Evolutionary conservation across 441 rosid species (phyloP), one percentile per base, ranked within the genome.

Genomic region (Eutrema salsugineum): DNA sequence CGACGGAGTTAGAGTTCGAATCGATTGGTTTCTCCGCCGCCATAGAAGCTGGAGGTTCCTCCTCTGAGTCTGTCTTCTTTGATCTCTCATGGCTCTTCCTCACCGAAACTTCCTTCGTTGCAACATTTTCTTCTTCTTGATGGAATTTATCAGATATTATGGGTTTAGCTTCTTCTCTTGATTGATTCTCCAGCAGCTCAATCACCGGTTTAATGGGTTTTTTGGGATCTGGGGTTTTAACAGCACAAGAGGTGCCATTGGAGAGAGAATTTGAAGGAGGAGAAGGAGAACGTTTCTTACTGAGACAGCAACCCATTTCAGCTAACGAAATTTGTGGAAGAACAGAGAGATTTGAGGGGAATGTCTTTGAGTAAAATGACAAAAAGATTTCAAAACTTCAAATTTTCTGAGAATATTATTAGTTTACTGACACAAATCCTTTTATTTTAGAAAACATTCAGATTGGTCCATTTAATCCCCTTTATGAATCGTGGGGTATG

Each of bases 271-370:
- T 48, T 22, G 57, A 20, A 42, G 78, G 47, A 54, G 75, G 51
- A 16, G 81, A 39, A 10, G 76, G 40, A 50, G 76, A 77, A 6
- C 75, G 49, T 69, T 86, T 87, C 77, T 81, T 88, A 71, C 91
- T 90, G 5, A 85, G 72, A 79, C 93, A 88, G 67, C 79, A 74
- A 50, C 96, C 96, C 93, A 88, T 85, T 72, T 54, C 7, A n/a
- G 20, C 22, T 10, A 5, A 24, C 24, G 54, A 17, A 0, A 40
- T 5, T 12, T 30, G 19, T 5, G 5, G 40, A 36, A 35, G 10
- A 59, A 35, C 6, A 16, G 30, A 24, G 24, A 17, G 53, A 38
- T 44, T 47, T 28, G 32, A 48, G 46, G 54, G 33, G 63, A 61
- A 60, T 70, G 62, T 70, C n/a, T 69, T 11, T 39, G 68, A 5